Evolutionary conservation across 2,329 filamentous ascomycete genomes (phyloP).

Genomic region (Cladosporium sp.): DNA sequence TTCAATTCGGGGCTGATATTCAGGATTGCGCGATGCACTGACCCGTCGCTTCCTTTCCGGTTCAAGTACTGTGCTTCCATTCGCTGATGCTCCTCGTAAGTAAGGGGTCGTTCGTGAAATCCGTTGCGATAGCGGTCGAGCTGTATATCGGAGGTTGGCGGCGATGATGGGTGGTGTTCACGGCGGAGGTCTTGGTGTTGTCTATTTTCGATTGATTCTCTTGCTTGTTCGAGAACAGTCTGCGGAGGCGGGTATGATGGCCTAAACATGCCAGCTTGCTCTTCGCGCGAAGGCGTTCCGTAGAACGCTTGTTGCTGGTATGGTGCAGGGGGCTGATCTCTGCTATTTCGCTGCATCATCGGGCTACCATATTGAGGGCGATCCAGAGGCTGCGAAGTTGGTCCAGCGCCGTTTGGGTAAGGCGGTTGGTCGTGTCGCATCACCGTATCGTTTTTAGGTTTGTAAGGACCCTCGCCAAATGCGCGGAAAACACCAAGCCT

Average conservation of each 20-base stretch:
- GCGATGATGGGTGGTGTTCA: slow-evolving; percentile 25
- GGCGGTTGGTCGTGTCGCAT: slow-evolving; percentile 21
- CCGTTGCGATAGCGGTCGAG: slow-evolving; percentile 23
- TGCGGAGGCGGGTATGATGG: slow-evolving; percentile 24
- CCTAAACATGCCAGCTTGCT: slow-evolving; percentile 26
- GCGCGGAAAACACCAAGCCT: slow-evolving; percentile 13
- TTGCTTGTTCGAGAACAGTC: slow-evolving; percentile 22
- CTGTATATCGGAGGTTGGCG: slow-evolving; percentile 20
- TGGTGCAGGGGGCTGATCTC: slow-evolving; percentile 17
- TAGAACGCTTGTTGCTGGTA: slow-evolving; percentile 19
- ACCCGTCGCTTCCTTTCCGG: slow-evolving; percentile 29
- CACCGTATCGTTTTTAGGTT: slow-evolving; percentile 20
- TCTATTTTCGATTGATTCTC: slow-evolving; percentile 28
- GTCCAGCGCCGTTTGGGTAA: slow-evolving; percentile 22
- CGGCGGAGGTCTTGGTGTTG: slow-evolving; percentile 23
- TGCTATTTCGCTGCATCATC: slow-evolving; percentile 24
- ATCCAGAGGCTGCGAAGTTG: slow-evolving; percentile 26
- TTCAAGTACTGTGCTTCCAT: slow-evolving; percentile 45
- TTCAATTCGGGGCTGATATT: slow-evolving; percentile 67
- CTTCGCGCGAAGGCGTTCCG: slow-evolving; percentile 27
- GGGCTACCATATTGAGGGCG: slow-evolving; percentile 23
- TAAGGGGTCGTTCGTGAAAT: slow-evolving; percentile 35
- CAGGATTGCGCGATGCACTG: slow-evolving; percentile 60
- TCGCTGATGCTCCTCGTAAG: slow-evolving; percentile 32
- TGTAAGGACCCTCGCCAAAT: slow-evolving; percentile 11